Conservation (phyloP, 345 rosid genomes). For the Corchorus capsularis region DNA sequence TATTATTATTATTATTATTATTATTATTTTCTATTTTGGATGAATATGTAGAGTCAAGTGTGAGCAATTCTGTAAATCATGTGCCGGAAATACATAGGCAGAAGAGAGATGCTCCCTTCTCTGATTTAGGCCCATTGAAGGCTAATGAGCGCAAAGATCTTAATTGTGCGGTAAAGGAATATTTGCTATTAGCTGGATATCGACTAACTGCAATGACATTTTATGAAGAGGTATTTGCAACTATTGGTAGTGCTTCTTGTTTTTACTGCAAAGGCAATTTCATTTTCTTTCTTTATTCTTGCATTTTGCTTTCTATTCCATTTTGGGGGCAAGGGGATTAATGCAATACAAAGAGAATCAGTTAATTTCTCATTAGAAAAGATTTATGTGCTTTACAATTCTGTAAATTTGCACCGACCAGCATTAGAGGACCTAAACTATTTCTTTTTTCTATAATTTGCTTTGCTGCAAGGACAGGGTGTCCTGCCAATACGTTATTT, state of each 20-base stretch:
- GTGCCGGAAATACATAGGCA: slow-evolving; percentile 53
- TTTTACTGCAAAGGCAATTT: background rate
- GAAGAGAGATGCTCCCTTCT: slow-evolving; percentile 56
- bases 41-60: slow-evolving; percentile 51
- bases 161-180: slow-evolving; percentile 93
- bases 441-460: background rate
- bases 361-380: too few species aligned
- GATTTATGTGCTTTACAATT: background rate
- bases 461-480: background rate
- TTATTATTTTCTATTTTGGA: slow-evolving; percentile 15
- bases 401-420: background rate
- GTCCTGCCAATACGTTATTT: background rate
- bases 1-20: too few species aligned
- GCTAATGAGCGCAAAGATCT: slow-evolving; percentile 81
- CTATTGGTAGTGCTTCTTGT: background rate
- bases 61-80: slow-evolving; percentile 38
- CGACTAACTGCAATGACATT: slow-evolving; percentile 96
- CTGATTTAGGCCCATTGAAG: slow-evolving; percentile 86
- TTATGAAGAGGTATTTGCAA: slow-evolving; percentile 76
- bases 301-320: too few species aligned
- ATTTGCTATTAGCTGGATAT: slow-evolving; percentile 91
- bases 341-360: too few species aligned
- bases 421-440: background rate
- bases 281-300: background rate
- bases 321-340: too few species aligned